Base-by-base conservation (phyloP, 202 grass and related monocot species). In the Digitaria exilis region DNA sequence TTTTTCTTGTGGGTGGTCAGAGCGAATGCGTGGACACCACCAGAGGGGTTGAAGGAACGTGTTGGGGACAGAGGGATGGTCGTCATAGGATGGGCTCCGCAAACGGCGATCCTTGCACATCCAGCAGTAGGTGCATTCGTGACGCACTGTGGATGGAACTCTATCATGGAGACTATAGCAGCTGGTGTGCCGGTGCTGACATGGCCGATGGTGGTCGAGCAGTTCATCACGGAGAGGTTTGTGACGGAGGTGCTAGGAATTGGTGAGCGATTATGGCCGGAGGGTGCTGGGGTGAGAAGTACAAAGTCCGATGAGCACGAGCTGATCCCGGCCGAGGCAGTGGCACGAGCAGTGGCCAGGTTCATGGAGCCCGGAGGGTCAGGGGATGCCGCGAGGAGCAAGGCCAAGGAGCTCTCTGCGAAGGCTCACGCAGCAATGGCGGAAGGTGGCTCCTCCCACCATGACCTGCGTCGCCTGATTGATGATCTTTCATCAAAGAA, bases 181-280 rank as follows among this genome's bases (percentile, higher is more conserved):
- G 87, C 85, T 8, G 91, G 88, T 3, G 84, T 90, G 35, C 87
- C 85, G 7, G 39, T 92, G 77, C 73, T 92, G 78, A 97, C 91
- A 1, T 94, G 94, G 94, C 91, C 94, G 2, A 65, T 94, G 50
- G 89, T 92, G 74, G 83, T 94, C 13, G 94, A 94, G 57, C 94
- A 97, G 57, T 94, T 94, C 85, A 89, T 94, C 80, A 81, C 63
- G 13, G 87, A 94, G 73, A 76, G 87, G 82, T 63, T 94, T 10
- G 75, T 86, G 4, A 90, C 75, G 12, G 80, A 94, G 6, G 85
- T 97, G 15, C 66, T 64, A 0, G 28, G 6, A 71, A 76, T 77
- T 0, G 94, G 94, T 7, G 49, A 54, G 37, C 37, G 7, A 7
- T 7, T 39, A 7, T 39, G 37, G 37, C 37, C 37, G 37, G 37